Percentiles rank a stretch among this genome's conserved stretches.
phyloP scores from a whole-genome alignment of 73 alveolate genomes.

The Uronychia setigera region DNA sequence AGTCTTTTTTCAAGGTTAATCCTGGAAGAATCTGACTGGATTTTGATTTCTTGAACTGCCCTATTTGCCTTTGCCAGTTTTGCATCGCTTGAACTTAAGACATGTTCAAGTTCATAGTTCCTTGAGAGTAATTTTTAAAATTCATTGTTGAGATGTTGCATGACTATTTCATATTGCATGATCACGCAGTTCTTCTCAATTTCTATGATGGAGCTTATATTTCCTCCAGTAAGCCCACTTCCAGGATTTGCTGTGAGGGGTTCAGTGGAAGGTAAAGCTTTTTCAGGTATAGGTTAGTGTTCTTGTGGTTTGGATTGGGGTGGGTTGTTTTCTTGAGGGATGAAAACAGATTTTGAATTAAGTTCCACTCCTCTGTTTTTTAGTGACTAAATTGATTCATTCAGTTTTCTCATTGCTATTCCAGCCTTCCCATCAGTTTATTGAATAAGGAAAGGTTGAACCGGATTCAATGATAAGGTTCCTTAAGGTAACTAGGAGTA shows the following conservation, averaged over 20 bases:
- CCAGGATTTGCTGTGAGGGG: too few relatives aligned
- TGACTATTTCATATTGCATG: background rate
- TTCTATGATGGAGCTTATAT: background rate
- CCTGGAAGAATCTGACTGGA: background rate
- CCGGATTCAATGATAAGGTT: too few relatives aligned
- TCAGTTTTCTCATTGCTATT: background rate
- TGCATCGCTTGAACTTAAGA: background rate
- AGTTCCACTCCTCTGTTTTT: background rate
- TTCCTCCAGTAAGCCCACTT: background rate
- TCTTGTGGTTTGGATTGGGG: too few relatives aligned
- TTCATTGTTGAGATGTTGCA: background rate
- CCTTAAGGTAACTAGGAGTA: too few relatives aligned
- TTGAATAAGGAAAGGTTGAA: too few relatives aligned
- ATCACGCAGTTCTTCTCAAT: background rate
- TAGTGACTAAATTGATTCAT: background rate
- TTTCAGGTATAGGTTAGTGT: too few relatives aligned
- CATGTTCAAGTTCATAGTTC: background rate
- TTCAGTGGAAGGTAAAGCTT: too few relatives aligned
- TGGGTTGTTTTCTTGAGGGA: too few relatives aligned
- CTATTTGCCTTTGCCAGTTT: background rate
- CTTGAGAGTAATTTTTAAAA: background rate
- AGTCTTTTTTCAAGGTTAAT: background rate
- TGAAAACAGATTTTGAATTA: background rate
- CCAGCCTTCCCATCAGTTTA: too few relatives aligned
- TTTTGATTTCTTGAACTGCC: background rate